Evolutionary conservation across 2,329 filamentous ascomycete genomes (phyloP).

Genomic region (Arthrobotrys conoides): DNA sequence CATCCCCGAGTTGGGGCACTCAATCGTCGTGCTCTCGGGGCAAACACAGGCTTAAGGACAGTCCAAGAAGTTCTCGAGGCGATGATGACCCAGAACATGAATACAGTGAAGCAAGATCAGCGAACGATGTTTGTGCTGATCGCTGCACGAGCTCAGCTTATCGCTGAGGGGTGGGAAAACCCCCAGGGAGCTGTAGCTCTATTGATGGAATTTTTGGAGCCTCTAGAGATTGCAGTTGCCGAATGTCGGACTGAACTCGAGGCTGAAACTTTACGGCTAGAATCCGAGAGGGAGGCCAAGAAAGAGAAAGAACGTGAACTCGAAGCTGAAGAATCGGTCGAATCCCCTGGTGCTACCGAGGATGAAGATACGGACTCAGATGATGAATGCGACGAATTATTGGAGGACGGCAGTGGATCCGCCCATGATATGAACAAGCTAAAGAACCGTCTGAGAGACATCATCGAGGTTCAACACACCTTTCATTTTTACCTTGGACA

Average conservation of each 20-base stretch:
- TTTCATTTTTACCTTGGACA: constrained; percentile 54
- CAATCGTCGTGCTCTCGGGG: constrained; percentile 76
- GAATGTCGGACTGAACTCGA: constrained; percentile 77
- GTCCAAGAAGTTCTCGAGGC: constrained; percentile 84
- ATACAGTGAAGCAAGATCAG: constrained; percentile 77
- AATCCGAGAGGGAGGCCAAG: constrained; percentile 62
- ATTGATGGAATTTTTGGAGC: constrained; percentile 73
- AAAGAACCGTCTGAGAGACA: constrained; percentile 46
- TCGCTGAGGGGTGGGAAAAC: constrained; percentile 70
- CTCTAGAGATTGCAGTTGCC: constrained; percentile 71
- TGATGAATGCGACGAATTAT: constrained; percentile 71
- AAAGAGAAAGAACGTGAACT: constrained; percentile 52
- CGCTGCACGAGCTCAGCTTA: constrained; percentile 80
- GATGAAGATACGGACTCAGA: constrained; percentile 66
- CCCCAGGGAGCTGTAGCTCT: constrained; percentile 77
- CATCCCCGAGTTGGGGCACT: constrained; percentile 84
- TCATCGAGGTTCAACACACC: constrained; percentile 46
- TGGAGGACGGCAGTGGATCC: constrained; percentile 72
- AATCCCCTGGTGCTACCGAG: constrained; percentile 25
- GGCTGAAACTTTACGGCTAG: constrained; percentile 69
- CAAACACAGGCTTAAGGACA: constrained; percentile 77
- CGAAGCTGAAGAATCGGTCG: constrained; percentile 5
- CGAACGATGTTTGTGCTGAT: constrained; percentile 76
- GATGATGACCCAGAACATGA: constrained; percentile 90
- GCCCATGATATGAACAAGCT: constrained; percentile 46